These are phyloP conservation scores for Diversispora epigaea DNA, from an alignment of 192 early-diverging fungal genomes.

Conservation along the genomic window DNA sequence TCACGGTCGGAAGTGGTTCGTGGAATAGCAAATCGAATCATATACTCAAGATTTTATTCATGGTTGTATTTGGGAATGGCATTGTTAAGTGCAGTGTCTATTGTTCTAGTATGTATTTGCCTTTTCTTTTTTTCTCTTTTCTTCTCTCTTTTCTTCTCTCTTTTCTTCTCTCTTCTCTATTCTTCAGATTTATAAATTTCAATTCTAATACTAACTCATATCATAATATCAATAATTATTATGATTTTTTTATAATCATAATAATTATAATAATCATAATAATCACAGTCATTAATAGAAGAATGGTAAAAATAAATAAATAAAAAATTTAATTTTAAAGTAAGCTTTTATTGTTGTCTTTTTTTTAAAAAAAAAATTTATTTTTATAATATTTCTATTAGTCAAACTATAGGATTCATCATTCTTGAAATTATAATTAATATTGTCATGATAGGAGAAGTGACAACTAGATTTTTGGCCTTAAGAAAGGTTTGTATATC, in stretches of 20 bases:
- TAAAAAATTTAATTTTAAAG: too few species aligned
- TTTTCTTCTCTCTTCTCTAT: neutral
- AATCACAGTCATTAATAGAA: constrained; percentile 39
- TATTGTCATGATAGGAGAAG: constrained; percentile 74
- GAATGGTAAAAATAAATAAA: constrained; percentile 40
- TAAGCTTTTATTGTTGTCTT: neutral
- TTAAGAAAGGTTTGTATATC: constrained; percentile 52
- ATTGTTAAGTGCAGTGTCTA: constrained; percentile 50
- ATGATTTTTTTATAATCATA: too few species aligned
- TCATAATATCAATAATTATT: too few species aligned
- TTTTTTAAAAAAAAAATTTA: neutral
- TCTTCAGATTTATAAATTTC: too few species aligned
- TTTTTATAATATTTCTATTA: constrained; percentile 32
- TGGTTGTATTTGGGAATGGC: constrained; percentile 53
- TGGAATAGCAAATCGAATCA: constrained; percentile 58
- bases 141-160: too few species aligned
- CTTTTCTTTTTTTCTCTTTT: neutral
- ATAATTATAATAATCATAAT: neutral
- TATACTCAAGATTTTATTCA: constrained; percentile 62
- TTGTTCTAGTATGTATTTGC: constrained; percentile 44
- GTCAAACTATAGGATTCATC: constrained; percentile 68
- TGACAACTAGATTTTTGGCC: constrained; percentile 62
- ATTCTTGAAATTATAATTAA: constrained; percentile 70
- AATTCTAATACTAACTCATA: too few species aligned
- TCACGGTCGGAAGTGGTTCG: constrained; percentile 51